A percentile compares a stretch with the other conserved stretches of the same genome.
phyloP scores from a whole-genome alignment of 23 red algal genomes.

The Gracilaria gracilis region DNA sequence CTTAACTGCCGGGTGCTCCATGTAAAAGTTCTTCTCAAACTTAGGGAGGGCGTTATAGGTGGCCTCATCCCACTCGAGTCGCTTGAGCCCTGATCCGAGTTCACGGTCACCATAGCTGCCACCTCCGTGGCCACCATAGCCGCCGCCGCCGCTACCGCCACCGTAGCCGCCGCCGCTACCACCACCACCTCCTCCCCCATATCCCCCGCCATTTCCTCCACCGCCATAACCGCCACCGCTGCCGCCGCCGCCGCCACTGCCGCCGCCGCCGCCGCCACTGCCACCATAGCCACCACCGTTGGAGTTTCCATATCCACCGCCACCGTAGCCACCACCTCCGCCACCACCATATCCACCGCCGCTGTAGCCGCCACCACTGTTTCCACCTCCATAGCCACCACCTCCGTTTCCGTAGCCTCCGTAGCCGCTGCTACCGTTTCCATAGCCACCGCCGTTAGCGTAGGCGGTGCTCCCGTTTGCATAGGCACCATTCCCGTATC shows the following conservation, averaged over 20 bases:
- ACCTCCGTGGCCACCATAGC: slow-evolving; percentile 37
- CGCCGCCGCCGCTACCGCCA: background rate
- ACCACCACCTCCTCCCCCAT: slow-evolving; percentile 20
- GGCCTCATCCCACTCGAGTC: slow-evolving; percentile 49
- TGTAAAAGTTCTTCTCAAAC: slow-evolving; percentile 98
- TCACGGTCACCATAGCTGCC: slow-evolving; percentile 38
- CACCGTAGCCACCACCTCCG: slow-evolving; percentile 4
- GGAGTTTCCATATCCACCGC: slow-evolving; percentile 22
- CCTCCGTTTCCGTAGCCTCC: slow-evolving; percentile 8
- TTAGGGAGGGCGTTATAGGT: slow-evolving; percentile 69
- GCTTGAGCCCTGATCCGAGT: slow-evolving; percentile 59
- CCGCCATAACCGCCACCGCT: slow-evolving; percentile 34
- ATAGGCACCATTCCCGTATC: slow-evolving; percentile 10
- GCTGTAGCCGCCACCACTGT: background rate
- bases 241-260: background rate
- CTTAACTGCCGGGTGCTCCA: slow-evolving; percentile 93
- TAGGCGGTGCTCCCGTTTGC: slow-evolving; percentile 2
- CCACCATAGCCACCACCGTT: slow-evolving; percentile 33
- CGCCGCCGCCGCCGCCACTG: slow-evolving; percentile 21
- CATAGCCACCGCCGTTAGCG: slow-evolving; percentile 27
- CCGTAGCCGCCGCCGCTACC: background rate
- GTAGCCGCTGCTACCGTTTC: slow-evolving; percentile 1
- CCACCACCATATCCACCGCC: slow-evolving; percentile 11
- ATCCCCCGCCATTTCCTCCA: background rate
- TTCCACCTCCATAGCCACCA: slow-evolving; percentile 18